phyloP scores from a whole-genome alignment of 441 rosid species.

The Erysimum pusillum region DNA sequence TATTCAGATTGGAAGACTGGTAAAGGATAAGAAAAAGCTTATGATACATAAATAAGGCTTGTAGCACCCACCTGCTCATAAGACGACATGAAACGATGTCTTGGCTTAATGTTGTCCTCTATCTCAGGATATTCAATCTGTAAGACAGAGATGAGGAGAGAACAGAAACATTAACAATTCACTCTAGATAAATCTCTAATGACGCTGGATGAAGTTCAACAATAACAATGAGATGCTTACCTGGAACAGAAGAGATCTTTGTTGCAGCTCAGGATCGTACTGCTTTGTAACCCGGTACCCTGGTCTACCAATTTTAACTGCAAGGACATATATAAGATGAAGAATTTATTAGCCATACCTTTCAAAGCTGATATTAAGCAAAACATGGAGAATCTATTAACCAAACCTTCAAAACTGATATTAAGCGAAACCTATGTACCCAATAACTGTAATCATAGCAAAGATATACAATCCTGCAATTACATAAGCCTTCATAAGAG shows the following conservation, averaged over 20 bases:
- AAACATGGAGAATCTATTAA: background rate
- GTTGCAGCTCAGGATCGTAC: constrained; percentile 88
- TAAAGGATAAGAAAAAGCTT: background rate
- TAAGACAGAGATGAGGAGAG: background rate
- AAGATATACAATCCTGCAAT: background rate
- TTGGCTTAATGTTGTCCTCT: constrained; percentile 85
- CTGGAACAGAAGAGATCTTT: constrained; percentile 94
- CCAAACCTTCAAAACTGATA: background rate
- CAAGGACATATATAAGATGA: constrained; percentile 26
- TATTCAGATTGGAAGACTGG: background rate
- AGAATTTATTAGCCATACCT: background rate
- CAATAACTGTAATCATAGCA: background rate
- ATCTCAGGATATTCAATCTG: constrained; percentile 98
- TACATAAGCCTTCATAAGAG: background rate
- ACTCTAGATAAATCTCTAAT: constrained; percentile 3
- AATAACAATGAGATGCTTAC: constrained; percentile 42
- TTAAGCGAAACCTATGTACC: background rate
- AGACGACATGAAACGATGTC: constrained; percentile 95
- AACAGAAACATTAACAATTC: background rate
- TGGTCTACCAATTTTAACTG: constrained; percentile 96
- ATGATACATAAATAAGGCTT: background rate
- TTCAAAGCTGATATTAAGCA: too few species aligned
- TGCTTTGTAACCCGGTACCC: constrained; percentile 94
- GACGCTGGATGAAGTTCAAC: constrained; percentile 4
- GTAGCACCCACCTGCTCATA: constrained; percentile 75